Base-by-base conservation (phyloP, 2,329 filamentous ascomycete species). In the Fusarium setosum region DNA sequence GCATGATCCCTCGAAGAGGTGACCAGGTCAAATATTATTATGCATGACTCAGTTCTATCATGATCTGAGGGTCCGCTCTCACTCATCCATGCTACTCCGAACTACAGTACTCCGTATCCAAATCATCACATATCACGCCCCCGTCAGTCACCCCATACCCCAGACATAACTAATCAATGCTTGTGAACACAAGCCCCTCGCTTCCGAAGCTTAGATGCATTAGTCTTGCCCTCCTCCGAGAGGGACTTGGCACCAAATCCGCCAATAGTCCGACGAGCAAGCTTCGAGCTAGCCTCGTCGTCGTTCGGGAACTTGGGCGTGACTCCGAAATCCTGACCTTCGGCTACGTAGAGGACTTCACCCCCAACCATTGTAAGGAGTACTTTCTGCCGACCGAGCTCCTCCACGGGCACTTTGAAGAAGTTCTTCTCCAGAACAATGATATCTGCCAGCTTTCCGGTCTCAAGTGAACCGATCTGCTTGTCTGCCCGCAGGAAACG, bases 301-400 rank as follows among this genome's bases (percentile, higher is more conserved):
- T 69, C 29, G 44, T 73, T 73, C 13, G 71, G 69, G 23, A 70
- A 73, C 40, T 71, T 73, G n/a, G 69, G 45, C 42, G 62, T 42
- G 15, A 72, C 61, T 5, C 64, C 69, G 50, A 73, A 70, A 20
- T 70, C 48, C 1, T 67, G 58, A 2, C 68, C 71, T 1, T 73
- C 56, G 6, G 69, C 69, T 5, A 73, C 67, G 24, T 73, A 73
- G 2, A 73, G 42, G 2, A 73, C 65, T 29, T 72, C 69, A 3
- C 72, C 72, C 9, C 72, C 71, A 11, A 73, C 54, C 67, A 73
- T 72, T 15, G 70, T 73, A 5, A 73, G 59, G 21, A 73, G 41
- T 1, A 71, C 65, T 18, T 61, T 66, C 49, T 72, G 64, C 1
- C 70, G 70, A 2, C 67, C 72, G 4, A 73, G 50, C 45, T 70